Base-by-base conservation (phyloP, 2,329 filamentous ascomycete genomes). In the Cadophora gregata region DNA sequence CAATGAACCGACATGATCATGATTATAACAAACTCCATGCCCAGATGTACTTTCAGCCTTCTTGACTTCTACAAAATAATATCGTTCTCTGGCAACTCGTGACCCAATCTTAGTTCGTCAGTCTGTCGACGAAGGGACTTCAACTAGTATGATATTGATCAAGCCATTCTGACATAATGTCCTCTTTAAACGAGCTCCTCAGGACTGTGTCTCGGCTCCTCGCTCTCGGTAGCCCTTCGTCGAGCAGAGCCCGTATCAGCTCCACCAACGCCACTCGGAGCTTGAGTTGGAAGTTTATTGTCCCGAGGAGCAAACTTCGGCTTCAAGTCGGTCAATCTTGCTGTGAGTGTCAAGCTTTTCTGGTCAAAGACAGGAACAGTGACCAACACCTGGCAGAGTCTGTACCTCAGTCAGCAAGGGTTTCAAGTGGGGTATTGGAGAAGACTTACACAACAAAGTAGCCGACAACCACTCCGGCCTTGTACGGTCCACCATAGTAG, bases 281-380 rank as follows among this genome's bases (percentile, higher is more conserved):
- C 33, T 19, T 60, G 60, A 25, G 25, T 21, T 25, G 61, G 50
- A 56, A 63, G 14, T n/a, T 71, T 71, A 14, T 38, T 64, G n/a
- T 68, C 67, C 33, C 42, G 55, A n/a, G 48, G 48, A 1, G 36
- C 45, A n/a, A 48, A 45, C 33, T 69, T 69, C 2, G 60, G 62
- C 12, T 64, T 59, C 27, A 63, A 55, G 31, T 69, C 64, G 14
- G 51, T 67, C 12, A 67, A 21, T 58, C 64, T 66, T 19, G 58
- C 51, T 9, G 68, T 64, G 4, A 95, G 71, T 83, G 84, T 66
- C 77, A 86, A 27, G 83, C 88, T 0, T 81, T 97, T 45, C 79
- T 82, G 55, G 84, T 85, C 6, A 89, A 95, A 71, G 89, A 90
- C 62, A 96, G 92, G 91, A 86, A 88, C 74, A 82, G 66, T 66